phyloP scores from a whole-genome alignment of 148 eudicot genomes.

The Chenopodium formosanum region DNA sequence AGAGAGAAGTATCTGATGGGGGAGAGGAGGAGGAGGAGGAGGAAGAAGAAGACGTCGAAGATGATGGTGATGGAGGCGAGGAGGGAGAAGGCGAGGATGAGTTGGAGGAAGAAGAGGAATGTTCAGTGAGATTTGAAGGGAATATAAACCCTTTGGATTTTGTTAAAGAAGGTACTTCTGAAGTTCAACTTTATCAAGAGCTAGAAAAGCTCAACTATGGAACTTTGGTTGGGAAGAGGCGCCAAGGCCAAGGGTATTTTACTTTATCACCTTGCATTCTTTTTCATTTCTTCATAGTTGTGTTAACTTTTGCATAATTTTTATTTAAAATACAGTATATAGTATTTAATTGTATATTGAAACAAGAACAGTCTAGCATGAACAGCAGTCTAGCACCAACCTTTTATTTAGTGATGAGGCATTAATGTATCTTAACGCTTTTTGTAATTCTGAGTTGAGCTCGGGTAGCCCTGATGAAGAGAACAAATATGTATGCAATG shows the following conservation, averaged over 20 bases:
- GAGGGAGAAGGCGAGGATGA: conserved; percentile 41
- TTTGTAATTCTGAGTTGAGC: neutral
- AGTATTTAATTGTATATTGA: neutral
- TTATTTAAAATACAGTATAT: too few species aligned
- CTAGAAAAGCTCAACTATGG: conserved; percentile 61
- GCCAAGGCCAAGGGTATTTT: conserved; percentile 41
- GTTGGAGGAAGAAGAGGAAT: conserved; percentile 40
- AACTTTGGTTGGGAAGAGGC: conserved; percentile 65
- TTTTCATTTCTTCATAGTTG: neutral
- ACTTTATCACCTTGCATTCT: neutral
- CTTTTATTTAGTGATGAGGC: neutral
- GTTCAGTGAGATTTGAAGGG: conserved; percentile 41
- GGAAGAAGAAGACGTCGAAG: conserved; percentile 16
- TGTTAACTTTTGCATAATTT: neutral
- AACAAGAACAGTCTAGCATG: neutral
- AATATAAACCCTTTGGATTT: conserved; percentile 64
- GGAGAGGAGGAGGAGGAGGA: conserved; percentile 22
- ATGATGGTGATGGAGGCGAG: conserved; percentile 29
- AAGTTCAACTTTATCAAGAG: conserved; percentile 53
- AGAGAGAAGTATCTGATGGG: neutral
- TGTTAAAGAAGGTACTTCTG: conserved; percentile 40
- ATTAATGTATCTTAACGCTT: neutral
- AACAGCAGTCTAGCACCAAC: too few species aligned
- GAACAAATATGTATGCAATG: neutral
- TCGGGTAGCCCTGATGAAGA: neutral